A percentile compares a stretch with the other conserved stretches of the same genome.
These are phyloP conservation scores for Cymodocea nodosa DNA, from an alignment of 116 monocot genomes.

Conservation along the genomic window DNA sequence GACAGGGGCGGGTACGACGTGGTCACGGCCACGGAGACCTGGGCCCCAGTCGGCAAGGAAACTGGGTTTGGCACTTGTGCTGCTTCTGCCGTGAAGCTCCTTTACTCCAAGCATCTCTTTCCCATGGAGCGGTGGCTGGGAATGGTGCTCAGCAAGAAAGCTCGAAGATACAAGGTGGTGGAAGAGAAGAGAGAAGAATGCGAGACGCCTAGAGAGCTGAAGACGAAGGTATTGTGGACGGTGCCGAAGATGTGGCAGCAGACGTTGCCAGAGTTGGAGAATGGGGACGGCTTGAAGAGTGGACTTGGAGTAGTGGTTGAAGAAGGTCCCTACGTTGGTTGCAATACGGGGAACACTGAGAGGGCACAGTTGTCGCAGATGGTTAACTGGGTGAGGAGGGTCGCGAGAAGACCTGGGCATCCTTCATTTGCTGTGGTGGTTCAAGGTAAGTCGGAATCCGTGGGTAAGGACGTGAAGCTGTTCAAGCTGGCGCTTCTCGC, in stretches of 20 bases:
- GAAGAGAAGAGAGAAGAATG: neutral
- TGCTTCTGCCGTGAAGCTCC: conserved; percentile 41
- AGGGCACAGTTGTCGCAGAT: conserved; percentile 29
- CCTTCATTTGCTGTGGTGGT: conserved; percentile 6
- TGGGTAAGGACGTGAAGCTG: neutral
- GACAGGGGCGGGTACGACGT: conserved; percentile 32
- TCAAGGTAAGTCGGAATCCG: conserved; percentile 5
- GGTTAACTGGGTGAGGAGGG: conserved; percentile 49
- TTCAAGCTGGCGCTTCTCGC: conserved; percentile 21
- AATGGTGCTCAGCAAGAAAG: conserved; percentile 15
- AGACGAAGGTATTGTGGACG: conserved; percentile 29
- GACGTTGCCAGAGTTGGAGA: neutral
- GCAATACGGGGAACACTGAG: conserved; percentile 31
- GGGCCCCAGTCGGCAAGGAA: conserved; percentile 35
- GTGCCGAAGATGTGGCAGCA: conserved; percentile 8
- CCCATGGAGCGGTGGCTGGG: conserved; percentile 35
- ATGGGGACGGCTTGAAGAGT: conserved; percentile 1
- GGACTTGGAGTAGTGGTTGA: conserved; percentile 2
- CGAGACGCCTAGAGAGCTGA: neutral
- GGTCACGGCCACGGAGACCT: conserved; percentile 20
- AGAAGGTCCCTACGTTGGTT: neutral
- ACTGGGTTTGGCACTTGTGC: conserved; percentile 21
- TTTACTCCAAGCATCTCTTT: conserved; percentile 48
- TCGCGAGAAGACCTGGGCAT: conserved; percentile 38
- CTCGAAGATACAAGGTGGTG: neutral